Base-by-base conservation (phyloP, 2,329 filamentous ascomycete species). In the Seiridium unicorne region DNA sequence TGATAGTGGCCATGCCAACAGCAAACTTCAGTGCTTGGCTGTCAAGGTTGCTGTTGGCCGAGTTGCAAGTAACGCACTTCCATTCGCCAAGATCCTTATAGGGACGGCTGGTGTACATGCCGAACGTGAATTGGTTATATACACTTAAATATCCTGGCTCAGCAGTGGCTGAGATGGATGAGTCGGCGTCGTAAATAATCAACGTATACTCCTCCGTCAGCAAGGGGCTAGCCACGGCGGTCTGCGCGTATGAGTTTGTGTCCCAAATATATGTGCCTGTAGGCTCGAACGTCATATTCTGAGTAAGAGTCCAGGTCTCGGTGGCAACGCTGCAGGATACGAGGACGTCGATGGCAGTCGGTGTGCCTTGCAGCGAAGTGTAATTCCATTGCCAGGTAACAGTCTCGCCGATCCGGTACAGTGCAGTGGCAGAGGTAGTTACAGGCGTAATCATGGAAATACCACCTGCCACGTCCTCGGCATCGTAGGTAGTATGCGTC, bases 351-450 rank as follows among this genome's bases (percentile, higher is more conserved):
- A 89, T 69, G 46, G 84, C 86, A 3, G 83, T 85, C 2, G 87
- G 87, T 1, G 78, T 82, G 34, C 76, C 84, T 59, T 79, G 76
- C 36, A 89, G 72, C 49, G 81, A 81, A 3, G 87, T 89, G 76
- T 88, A 89, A 74, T 89, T 89, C 85, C 86, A 89, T 51, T 74
- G 80, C 73, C 84, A 86, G 11, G 84, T 88, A 48, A 88, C 76
- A 49, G 77, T 77, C 60, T 87, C 81, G 62, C 84, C 82, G 62
- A 89, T 85, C 68, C 85, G 85, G 79, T 84, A 88, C 46, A 86
- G 77, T 61, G 81, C 76, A 8, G 78, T 76, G 34, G 77, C 76
- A 9, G 73, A 69, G 3, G 76, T 77, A 5, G 77, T 72, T 44
- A 77, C 74, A 1, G 86, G 86, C 2, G 77, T 81, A 49, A 83